Evolutionary conservation across 2,329 filamentous ascomycete genomes (phyloP), one percentile per base, ranked within the genome.

Genomic region (Corynespora cassiicola): DNA sequence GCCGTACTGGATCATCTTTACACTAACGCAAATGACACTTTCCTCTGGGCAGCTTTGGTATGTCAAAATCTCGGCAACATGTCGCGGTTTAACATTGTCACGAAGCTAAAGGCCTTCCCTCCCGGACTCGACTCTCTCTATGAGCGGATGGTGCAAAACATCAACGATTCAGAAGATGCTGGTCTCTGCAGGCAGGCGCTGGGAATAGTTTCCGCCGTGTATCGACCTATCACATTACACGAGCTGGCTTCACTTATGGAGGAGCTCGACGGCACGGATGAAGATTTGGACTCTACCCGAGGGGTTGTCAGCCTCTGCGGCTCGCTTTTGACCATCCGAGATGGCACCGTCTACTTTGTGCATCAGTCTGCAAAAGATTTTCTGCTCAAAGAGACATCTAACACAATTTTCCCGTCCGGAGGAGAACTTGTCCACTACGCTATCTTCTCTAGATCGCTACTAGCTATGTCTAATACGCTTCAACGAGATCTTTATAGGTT

Each of bases 341-440:
- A 67, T 1, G 38, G 25, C 1, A 44, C 21, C 0, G 25, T 75
- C 7, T 65, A 57, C 30, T 65, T 72, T 37, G 56, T 75, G 1
- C 70, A 75, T 39, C 65, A 71, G 34, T 74, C 71, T 1, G 73
- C 69, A 1, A 72, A 27, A 19, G 31, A 33, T 11, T 33, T 33
- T 15, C 7, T 28, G 15, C 12, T 7, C 25, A 14, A 7, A 28
- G 15, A 28, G 25, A 14, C 12, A 7, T 6, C 12, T 8, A 14
- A 12, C 12, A 7, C n/a, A 7, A 14, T 28, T 14, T 28, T 28
- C 25, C 25, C 12, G 12, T 7, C 7, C 25, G 25, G 25, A 8
- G 15, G 10, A 10, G 61, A 65, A 1, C 16, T 35, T 4, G 27
- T 22, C 21, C 35, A 38, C 27, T 19, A 31, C 18, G 15, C 25